Evolutionary conservation across 2,329 filamentous ascomycete genomes (phyloP).

Genomic region (Exophiala alcalophila): DNA sequence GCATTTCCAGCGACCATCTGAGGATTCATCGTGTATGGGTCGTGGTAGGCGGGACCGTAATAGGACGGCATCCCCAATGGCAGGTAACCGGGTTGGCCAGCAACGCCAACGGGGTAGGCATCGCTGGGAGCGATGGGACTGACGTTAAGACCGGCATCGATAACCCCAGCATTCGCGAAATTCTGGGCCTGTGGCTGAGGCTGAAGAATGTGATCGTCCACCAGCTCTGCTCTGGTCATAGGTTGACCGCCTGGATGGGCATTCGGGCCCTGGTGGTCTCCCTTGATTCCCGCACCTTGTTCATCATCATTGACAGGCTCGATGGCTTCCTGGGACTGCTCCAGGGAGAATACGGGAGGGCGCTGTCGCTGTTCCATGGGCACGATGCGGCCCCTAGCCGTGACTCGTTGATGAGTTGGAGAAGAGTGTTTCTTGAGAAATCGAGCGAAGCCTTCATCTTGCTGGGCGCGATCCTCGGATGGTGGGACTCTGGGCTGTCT

Average conservation of each 20-base stretch:
- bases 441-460: constrained; percentile 44
- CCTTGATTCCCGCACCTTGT: too few relatives aligned
- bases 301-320: too few relatives aligned
- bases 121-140: constrained; percentile 8
- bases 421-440: constrained; percentile 49
- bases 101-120: constrained; percentile 9
- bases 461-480: constrained; percentile 34
- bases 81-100: constrained; percentile 11
- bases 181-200: constrained; percentile 1
- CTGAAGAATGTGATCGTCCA: constrained; percentile 7
- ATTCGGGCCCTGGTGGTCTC: too few relatives aligned
- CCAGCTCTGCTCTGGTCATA: constrained; percentile 1
- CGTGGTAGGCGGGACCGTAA: constrained; percentile 5
- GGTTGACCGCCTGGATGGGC: too few relatives aligned
- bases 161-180: constrained; percentile 1
- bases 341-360: constrained; percentile 38
- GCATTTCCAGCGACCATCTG: constrained; percentile 11
- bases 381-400: constrained; percentile 49
- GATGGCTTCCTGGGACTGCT: constrained; percentile 2
- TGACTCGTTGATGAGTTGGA: constrained; percentile 49
- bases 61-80: too few relatives aligned
- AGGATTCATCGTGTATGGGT: constrained; percentile 17
- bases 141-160: constrained; percentile 6
- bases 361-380: constrained; percentile 41
- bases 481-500: constrained; percentile 38